These are phyloP conservation scores for Mimosa bimucronata DNA, from an alignment of 306 rosid species.

Conservation along the genomic window DNA sequence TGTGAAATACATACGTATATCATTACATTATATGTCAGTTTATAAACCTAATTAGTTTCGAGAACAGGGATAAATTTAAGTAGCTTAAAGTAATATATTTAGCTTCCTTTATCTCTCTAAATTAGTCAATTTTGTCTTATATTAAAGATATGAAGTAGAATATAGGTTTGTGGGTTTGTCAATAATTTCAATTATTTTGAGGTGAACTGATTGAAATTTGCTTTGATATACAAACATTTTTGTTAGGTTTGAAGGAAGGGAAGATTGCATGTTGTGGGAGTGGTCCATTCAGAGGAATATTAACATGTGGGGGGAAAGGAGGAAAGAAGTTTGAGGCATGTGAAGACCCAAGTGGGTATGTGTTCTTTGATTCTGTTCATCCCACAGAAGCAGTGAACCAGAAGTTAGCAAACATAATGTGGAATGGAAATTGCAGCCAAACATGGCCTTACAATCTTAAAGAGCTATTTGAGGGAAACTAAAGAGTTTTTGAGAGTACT, in stretches of 20 bases:
- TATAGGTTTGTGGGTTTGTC: no score
- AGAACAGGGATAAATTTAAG: no score
- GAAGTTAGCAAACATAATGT: not conserved
- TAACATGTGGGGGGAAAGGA: no score
- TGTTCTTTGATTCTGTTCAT: slow-evolving; percentile 6
- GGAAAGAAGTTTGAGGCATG: not conserved
- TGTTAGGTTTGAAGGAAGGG: not conserved
- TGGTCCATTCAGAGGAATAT: not conserved
- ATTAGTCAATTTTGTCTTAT: no score
- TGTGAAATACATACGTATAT: no score
- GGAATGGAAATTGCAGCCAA: slow-evolving; percentile 10
- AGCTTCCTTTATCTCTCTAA: no score
- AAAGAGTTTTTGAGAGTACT: not conserved
- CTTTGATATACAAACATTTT: no score
- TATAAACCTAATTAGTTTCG: no score
- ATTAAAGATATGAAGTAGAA: no score
- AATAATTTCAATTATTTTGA: not conserved
- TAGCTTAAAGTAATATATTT: no score
- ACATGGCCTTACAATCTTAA: slow-evolving; percentile 13
- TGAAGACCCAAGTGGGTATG: not conserved
- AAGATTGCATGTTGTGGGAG: not conserved
- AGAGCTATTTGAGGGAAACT: not conserved
- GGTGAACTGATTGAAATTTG: not conserved
- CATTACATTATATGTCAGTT: no score
- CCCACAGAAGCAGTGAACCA: not conserved